A percentile compares a stretch with the other conserved stretches of the same genome.
phyloP scores from a whole-genome alignment of 2,329 filamentous ascomycete genomes.

The Scorias spongiosa region DNA sequence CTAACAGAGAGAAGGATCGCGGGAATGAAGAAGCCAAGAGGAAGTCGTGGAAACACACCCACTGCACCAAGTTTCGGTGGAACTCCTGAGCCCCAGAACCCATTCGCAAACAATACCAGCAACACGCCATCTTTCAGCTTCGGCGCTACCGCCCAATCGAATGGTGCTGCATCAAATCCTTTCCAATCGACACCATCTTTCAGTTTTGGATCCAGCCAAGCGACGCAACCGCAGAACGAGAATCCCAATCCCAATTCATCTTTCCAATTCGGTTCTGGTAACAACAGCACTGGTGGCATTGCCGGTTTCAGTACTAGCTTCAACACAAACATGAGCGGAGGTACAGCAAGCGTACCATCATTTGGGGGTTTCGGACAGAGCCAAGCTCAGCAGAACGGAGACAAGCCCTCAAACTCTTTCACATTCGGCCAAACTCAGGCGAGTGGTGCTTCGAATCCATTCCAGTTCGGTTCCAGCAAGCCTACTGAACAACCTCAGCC shows the following conservation, averaged over 20 bases:
- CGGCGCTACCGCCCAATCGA: constrained; percentile 2
- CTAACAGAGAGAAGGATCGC: constrained; percentile 7
- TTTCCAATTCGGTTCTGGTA: constrained; percentile 1
- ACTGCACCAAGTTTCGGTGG: constrained; percentile 4
- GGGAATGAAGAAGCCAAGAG: constrained; percentile 4
- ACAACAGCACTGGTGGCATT: constrained; percentile 1
- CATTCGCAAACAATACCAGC: constrained; percentile 3
- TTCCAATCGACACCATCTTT: constrained; percentile 6
- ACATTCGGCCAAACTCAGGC: background rate
- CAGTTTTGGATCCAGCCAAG: constrained; percentile 3
- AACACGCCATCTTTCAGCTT: constrained; percentile 6
- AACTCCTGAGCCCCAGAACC: constrained; percentile 5
- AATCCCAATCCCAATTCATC: constrained; percentile 5
- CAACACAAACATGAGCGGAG: constrained; percentile 6
- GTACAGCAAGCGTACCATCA: constrained; percentile 2
- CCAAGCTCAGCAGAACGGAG: constrained; percentile 1
- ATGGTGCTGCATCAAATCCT: constrained; percentile 3
- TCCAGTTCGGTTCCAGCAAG: background rate
- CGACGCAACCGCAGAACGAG: constrained; percentile 4
- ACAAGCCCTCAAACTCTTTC: constrained; percentile 1
- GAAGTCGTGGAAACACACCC: constrained; percentile 1
- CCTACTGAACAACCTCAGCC: background rate
- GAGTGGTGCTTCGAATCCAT: background rate
- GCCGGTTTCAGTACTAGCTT: constrained; percentile 3
- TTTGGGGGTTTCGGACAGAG: constrained; percentile 3